A percentile compares a stretch with the other conserved stretches of the same genome.
These are phyloP conservation scores for Alnus glutinosa DNA, from an alignment of 306 rosid species.

Conservation along the genomic window DNA sequence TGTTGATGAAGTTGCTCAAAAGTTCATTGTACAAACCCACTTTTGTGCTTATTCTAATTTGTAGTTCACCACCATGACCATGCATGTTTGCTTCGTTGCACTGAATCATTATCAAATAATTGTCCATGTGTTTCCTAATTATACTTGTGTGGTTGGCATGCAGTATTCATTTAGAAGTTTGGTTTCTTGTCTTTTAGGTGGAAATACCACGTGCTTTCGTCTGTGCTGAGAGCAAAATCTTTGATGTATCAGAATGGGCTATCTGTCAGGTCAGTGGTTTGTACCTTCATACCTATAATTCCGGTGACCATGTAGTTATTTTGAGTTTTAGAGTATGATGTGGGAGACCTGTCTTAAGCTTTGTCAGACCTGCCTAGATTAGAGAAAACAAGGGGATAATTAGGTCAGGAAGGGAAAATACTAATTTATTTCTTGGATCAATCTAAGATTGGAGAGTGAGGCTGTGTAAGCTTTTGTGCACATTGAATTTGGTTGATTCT, in stretches of 20 bases:
- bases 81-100: constrained; percentile 2
- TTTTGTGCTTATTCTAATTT: background rate
- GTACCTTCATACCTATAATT: background rate
- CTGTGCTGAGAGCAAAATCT: constrained; percentile 96
- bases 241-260: constrained; percentile 99
- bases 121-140: background rate
- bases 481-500: background rate
- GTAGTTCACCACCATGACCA: background rate
- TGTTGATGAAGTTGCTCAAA: background rate
- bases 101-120: background rate
- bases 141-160: background rate
- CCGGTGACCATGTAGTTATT: background rate
- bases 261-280: constrained; percentile 84
- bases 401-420: background rate
- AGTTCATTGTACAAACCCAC: background rate
- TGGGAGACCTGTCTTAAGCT: background rate
- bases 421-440: background rate
- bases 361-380: background rate
- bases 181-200: constrained; percentile 50
- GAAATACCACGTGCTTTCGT: constrained; percentile 98
- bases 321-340: background rate
- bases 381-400: constrained; percentile 3
- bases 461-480: no score
- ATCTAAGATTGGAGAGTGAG: background rate
- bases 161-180: constrained; percentile 1